These are phyloP conservation scores for Chytriomyces sp. DNA, from an alignment of 192 early-diverging fungal genomes.

Conservation along the genomic window DNA sequence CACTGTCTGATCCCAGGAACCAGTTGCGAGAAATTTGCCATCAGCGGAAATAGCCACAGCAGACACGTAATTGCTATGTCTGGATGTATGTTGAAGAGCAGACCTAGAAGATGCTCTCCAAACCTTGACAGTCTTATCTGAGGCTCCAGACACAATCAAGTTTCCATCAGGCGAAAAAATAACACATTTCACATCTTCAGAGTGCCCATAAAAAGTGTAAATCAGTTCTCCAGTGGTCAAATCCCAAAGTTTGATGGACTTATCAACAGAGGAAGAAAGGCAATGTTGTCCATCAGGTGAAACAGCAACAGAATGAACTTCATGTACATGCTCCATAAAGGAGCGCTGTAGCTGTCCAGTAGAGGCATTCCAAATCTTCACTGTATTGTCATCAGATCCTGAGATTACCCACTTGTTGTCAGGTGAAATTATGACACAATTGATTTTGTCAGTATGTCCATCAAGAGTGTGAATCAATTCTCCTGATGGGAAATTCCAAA, in stretches of 20 bases:
- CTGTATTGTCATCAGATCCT: constrained; percentile 20
- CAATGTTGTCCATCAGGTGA: constrained; percentile 10
- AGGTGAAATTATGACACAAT: constrained; percentile 4
- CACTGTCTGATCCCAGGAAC: constrained; percentile 58
- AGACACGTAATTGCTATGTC: neutral
- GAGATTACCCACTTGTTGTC: constrained; percentile 17
- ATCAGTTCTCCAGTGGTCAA: neutral
- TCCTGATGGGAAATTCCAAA: constrained; percentile 10
- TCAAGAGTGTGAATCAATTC: neutral
- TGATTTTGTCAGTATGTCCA: constrained; percentile 17
- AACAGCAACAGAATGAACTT: constrained; percentile 21
- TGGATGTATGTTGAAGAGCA: neutral
- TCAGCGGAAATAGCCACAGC: neutral
- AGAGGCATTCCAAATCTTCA: constrained; percentile 17
- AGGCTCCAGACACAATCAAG: constrained; percentile 18
- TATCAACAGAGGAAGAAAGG: constrained; percentile 15
- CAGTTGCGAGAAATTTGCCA: neutral
- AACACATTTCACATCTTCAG: constrained; percentile 12
- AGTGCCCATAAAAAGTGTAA: constrained; percentile 22
- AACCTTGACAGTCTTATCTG: constrained; percentile 23
- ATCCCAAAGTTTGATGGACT: constrained; percentile 27
- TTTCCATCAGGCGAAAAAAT: constrained; percentile 14
- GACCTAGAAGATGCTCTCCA: constrained; percentile 6
- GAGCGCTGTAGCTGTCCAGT: too few species aligned
- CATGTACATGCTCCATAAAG: constrained; percentile 13